Base-by-base conservation (phyloP, 2,329 filamentous ascomycete genomes). In the Aspergillus sp. region DNA sequence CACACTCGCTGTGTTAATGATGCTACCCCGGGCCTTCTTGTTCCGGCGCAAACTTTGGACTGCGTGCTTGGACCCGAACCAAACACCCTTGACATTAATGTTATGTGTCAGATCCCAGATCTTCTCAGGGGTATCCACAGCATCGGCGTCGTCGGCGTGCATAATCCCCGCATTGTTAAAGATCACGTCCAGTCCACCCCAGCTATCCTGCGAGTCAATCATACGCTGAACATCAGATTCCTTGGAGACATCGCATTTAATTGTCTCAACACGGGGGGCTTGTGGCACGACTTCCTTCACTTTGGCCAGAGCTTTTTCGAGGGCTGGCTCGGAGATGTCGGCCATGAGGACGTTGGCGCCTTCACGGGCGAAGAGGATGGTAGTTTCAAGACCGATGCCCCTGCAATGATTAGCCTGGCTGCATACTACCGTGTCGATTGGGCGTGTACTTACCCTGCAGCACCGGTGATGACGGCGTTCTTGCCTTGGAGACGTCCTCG, bases 91-190 rank as follows among this genome's bases (percentile, higher is more conserved):
- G 68, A 95, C 90, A 69, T 96, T 96, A 75, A 95, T 94, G 66
- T 81, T 83, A 52, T 94, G 88, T 4, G 90, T 96, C 56, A 94
- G 73, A 61, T 96, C 88, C 90, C 90, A 96, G 73, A 96, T 90
- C 59, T 81, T 82, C 73, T 95, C 88, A 43, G 87, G 83, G 1
- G 89, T 95, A 65, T 85, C 80, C 65, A 94, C 74, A 42, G 90
- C 88, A 67, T 88, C 83, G 62, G 80, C 83, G 66, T 89, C 85
- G 48, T 85, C 76, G 42, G 81, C 83, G 72, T 95, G 90, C 90
- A 96, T 96, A 69, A 96, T 96, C 46, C 90, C 90, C 27, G 90
- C 90, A 67, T 96, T 96, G 81, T 96, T 96, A 82, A 95, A 96
- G 60, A 95, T 87, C 63, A 95, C 76, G 66, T 96, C 90, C 3